These are phyloP conservation scores for Paramecium pentaurelia DNA, from an alignment of 73 alveolate genomes.

Conservation along the genomic window DNA sequence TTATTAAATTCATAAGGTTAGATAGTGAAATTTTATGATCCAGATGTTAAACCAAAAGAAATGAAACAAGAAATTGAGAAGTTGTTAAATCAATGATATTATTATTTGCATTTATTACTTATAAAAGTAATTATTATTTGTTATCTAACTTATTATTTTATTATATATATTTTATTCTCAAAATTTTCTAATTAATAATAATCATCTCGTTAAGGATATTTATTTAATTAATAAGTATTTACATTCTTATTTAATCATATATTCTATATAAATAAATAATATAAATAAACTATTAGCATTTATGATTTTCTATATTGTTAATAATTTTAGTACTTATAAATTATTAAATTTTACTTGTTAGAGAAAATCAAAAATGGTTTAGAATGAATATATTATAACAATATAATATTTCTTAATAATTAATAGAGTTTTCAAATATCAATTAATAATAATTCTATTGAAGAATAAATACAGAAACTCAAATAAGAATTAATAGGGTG, in stretches of 20 bases:
- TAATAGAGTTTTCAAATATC: too few relatives aligned
- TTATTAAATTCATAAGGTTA: constrained; percentile 65
- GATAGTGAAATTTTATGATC: constrained; percentile 65
- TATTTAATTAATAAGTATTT: too few relatives aligned
- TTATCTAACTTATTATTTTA: background rate
- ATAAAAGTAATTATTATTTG: background rate
- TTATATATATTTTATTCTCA: too few relatives aligned
- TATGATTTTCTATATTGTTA: background rate
- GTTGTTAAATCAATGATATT: constrained; percentile 26
- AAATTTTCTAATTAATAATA: too few relatives aligned
- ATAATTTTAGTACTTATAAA: background rate
- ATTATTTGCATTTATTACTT: background rate
- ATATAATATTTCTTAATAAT: too few relatives aligned
- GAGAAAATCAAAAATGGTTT: background rate
- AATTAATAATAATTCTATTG: background rate
- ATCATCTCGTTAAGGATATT: background rate
- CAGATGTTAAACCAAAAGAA: constrained; percentile 55
- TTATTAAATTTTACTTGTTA: background rate
- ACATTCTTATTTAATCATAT: background rate
- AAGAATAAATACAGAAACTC: background rate
- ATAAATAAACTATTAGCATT: background rate
- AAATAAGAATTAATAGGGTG: background rate
- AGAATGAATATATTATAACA: too few relatives aligned
- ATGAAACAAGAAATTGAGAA: constrained; percentile 50
- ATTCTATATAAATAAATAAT: too few relatives aligned